Conservation (phyloP, 805 yeast species). For the Candida tammaniensis region DNA sequence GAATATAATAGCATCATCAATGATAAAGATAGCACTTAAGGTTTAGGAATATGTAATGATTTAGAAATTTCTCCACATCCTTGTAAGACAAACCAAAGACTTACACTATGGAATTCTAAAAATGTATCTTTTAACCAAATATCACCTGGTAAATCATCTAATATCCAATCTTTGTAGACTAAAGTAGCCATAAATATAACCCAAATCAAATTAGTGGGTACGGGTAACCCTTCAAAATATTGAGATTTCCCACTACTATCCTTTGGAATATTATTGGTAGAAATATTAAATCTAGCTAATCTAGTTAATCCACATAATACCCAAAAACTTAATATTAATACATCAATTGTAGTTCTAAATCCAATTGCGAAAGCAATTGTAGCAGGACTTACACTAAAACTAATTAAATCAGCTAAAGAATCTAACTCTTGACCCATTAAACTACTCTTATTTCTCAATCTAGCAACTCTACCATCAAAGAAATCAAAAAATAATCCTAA, state of each 20-base stretch:
- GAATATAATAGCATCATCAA: conserved; percentile 20
- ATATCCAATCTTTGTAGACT: conserved; percentile 51
- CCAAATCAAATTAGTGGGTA: conserved; percentile 80
- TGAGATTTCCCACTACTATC: conserved; percentile 83
- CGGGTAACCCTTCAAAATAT: conserved; percentile 95
- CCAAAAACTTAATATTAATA: conserved; percentile 71
- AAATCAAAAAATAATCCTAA: conserved; percentile 93
- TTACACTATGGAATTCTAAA: conserved; percentile 74
- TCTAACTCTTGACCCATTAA: conserved; percentile 97
- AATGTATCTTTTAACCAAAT: conserved; percentile 49
- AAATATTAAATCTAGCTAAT: conserved; percentile 92
- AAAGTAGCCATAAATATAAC: conserved; percentile 71
- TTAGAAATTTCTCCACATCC: conserved; percentile 93
- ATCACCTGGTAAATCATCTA: conserved; percentile 66
- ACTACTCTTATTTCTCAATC: conserved; percentile 86
- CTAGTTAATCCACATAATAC: conserved; percentile 92
- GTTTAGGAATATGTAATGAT: conserved; percentile 87
- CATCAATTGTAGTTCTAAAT: conserved; percentile 79
- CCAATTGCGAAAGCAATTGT: conserved; percentile 90
- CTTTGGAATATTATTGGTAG: conserved; percentile 90
- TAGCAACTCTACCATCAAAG: conserved; percentile 95
- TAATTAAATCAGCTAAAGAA: conserved; percentile 90
- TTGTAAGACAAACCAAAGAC: conserved; percentile 62
- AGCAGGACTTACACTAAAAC: conserved; percentile 96
- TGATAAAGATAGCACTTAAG: conserved; percentile 20